Evolutionary conservation across 1,139 yeast species (phyloP).

Genomic region (Kodamaea fungicola): DNA sequence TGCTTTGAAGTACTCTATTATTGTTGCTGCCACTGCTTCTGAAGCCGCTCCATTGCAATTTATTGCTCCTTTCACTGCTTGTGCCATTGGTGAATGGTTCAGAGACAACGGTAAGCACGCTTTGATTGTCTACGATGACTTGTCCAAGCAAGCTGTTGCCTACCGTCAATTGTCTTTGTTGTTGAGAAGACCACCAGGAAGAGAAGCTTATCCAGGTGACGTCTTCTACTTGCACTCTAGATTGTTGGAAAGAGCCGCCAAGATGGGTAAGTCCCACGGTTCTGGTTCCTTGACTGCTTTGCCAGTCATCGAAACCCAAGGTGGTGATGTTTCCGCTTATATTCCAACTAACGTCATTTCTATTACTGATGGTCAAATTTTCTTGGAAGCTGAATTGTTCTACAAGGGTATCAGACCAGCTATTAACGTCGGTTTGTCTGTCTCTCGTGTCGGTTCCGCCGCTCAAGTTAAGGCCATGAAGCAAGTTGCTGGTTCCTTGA

Average conservation of each 20-base stretch:
- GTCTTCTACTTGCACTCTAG: slow-evolving; percentile 96
- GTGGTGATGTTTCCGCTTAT: slow-evolving; percentile 99
- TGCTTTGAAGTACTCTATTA: slow-evolving; percentile 95
- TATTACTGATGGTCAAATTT: slow-evolving; percentile 96
- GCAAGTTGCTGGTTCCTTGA: slow-evolving; percentile 99
- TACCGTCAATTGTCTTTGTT: slow-evolving; percentile 98
- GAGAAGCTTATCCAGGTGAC: slow-evolving; percentile 98
- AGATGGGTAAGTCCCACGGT: slow-evolving; percentile 87
- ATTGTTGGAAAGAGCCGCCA: slow-evolving; percentile 95
- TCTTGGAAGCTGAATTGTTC: slow-evolving; percentile 99
- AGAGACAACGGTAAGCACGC: slow-evolving; percentile 99
- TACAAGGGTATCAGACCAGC: slow-evolving; percentile 99
- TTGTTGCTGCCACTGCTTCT: slow-evolving; percentile 99
- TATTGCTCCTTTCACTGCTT: slow-evolving; percentile 99
- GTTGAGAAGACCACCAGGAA: slow-evolving; percentile 97
- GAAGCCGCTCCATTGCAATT: slow-evolving; percentile 99
- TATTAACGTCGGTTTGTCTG: slow-evolving; percentile 99
- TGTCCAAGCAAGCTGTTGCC: slow-evolving; percentile 99
- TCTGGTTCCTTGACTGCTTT: slow-evolving; percentile 95
- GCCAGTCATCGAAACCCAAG: slow-evolving; percentile 97
- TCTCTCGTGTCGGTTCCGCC: slow-evolving; percentile 99
- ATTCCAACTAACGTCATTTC: slow-evolving; percentile 97
- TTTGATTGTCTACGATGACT: slow-evolving; percentile 94
- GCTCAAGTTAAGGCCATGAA: slow-evolving; percentile 99
- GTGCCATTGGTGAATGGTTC: slow-evolving; percentile 99